Evolutionary conservation across 2,329 filamentous ascomycete genomes (phyloP).

Genomic region (Teratosphaeria gauchensis): DNA sequence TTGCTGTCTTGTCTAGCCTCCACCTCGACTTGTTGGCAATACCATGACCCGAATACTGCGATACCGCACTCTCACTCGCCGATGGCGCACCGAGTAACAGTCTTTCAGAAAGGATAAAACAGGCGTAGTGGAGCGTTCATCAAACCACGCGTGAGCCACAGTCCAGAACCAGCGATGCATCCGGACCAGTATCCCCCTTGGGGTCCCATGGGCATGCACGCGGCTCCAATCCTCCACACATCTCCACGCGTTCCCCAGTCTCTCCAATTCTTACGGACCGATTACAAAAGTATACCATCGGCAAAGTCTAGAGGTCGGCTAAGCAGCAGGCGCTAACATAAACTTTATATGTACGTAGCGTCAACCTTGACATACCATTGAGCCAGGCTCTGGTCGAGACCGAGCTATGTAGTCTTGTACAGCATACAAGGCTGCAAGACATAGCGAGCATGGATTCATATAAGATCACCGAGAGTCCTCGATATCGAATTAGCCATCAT

Average conservation of each 20-base stretch:
- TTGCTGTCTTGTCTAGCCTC: no score
- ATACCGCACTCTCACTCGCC: not conserved
- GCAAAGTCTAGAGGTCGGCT: not conserved
- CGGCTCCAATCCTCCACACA: not conserved
- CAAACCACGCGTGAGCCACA: not conserved
- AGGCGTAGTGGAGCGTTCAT: not conserved
- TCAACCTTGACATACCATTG: not conserved
- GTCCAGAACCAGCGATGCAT: not conserved
- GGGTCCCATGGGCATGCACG: not conserved
- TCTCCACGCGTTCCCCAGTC: not conserved
- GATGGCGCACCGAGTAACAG: not conserved
- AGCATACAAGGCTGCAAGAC: not conserved
- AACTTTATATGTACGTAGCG: not conserved
- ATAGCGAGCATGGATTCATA: not conserved
- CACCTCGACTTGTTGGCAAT: not conserved
- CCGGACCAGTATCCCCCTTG: not conserved
- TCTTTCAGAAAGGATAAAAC: not conserved
- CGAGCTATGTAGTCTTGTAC: not conserved
- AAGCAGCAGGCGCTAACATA: not conserved
- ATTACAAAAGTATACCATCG: not conserved
- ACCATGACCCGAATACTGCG: not conserved
- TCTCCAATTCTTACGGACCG: not conserved
- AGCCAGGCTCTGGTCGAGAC: not conserved
- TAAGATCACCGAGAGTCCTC: not conserved
- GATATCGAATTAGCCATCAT: not conserved